These are phyloP conservation scores for Gossypium herbaceum DNA, from an alignment of 345 rosid species.

Conservation along the genomic window DNA sequence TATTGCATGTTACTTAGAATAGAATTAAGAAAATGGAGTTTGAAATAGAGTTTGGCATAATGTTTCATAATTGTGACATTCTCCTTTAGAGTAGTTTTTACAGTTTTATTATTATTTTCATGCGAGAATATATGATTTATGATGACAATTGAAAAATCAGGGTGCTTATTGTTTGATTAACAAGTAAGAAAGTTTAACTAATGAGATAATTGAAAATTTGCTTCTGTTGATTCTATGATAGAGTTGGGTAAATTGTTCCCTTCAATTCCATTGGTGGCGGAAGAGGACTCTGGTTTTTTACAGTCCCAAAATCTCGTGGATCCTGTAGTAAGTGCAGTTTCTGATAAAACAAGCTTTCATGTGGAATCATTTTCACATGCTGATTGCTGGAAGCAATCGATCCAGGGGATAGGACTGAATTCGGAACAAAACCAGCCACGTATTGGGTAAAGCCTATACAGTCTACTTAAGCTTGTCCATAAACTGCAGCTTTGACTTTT, in stretches of 20 bases:
- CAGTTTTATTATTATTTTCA: background rate
- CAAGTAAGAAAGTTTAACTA: background rate
- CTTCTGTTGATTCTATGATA: constrained; percentile 23
- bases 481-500: background rate
- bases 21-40: background rate
- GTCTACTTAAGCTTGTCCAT: background rate
- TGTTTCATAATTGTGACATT: background rate
- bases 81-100: background rate
- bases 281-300: constrained; percentile 77
- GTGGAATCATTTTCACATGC: constrained; percentile 43
- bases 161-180: background rate
- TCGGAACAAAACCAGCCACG: constrained; percentile 66
- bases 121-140: background rate
- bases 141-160: background rate
- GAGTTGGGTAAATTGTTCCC: constrained; percentile 76
- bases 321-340: constrained; percentile 57
- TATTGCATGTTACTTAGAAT: background rate
- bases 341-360: constrained; percentile 35
- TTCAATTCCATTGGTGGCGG: constrained; percentile 85
- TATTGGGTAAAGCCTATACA: constrained; percentile 59
- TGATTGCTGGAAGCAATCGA: constrained; percentile 80
- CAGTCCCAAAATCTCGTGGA: constrained; percentile 61
- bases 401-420: constrained; percentile 65
- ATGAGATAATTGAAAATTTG: background rate
- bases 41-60: background rate